Base-by-base conservation (phyloP, 164 flowering plant genomes). In the Magnolia sinica region DNA sequence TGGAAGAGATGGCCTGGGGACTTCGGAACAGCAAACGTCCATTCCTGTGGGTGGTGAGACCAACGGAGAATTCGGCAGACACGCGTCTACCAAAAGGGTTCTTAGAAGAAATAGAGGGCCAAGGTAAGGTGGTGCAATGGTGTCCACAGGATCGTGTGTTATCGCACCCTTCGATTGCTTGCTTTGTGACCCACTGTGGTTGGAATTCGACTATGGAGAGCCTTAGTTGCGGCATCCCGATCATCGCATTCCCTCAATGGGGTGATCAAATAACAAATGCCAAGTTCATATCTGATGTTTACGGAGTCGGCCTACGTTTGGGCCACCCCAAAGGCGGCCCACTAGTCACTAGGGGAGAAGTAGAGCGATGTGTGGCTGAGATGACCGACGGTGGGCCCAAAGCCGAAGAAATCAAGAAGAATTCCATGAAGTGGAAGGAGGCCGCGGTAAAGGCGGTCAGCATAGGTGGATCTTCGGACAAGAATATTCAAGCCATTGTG, bases 171-270 rank as follows among this genome's bases (percentile, higher is more conserved):
- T 83, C 96, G 1, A 79, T 88, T 7, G 87, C 89, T 0, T 89
- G 91, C 68, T 90, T 90, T 71, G 67, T 91, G 73, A 90, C 92
- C 0, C 97, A 93, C 78, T 93, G 97, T 64, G 97, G 96, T 0
- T 93, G 97, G 97, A 91, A 91, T 80, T 93, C 97, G 7, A 68
- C 92, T 0, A 66, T 88, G 85, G 97, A 93, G 83, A 80, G 86
- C 2, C 69, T 90, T 11, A 19, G 86, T 7, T 83, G 81, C 0
- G 94, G 96, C 4, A 79, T 89, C 29, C 93, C 93, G 9, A 84
- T 91, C 50, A 77, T 88, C 52, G 84, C 85, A 8, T 86, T 88
- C 69, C 96, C 96, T 0, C 88, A 83, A 20, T 91, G 90, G 90
- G 90, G 94, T 0, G 98, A 93, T 64, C 97, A 93, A 76, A 85